Evolutionary conservation across 1,284 basidiomycete genomes (phyloP).

Genomic region (Heterobasidion irregulare): DNA sequence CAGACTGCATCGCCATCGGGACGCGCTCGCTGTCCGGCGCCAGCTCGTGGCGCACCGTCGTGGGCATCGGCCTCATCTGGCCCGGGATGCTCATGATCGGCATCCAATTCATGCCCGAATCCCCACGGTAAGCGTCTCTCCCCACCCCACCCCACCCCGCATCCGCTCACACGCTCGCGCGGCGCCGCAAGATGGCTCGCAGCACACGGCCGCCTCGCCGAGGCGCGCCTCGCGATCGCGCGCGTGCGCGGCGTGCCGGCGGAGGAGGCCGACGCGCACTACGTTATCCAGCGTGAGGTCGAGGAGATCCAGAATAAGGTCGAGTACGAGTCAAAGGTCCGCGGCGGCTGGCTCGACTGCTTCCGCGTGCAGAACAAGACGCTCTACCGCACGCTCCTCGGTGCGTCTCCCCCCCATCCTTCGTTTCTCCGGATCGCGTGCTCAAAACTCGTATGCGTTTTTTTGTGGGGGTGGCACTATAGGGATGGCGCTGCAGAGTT

Average conservation of each 20-base stretch:
- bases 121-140: conserved; percentile 26
- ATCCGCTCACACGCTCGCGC: background rate
- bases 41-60: conserved; percentile 60
- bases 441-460: too few relatives aligned
- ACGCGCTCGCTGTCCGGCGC: conserved; percentile 37
- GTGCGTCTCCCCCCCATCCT: conserved; percentile 17
- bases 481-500: conserved; percentile 60
- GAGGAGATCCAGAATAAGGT: conserved; percentile 42
- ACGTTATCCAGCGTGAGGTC: conserved; percentile 37
- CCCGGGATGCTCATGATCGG: conserved; percentile 57
- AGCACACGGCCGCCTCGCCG: conserved; percentile 36
- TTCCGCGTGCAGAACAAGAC: conserved; percentile 46
- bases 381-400: conserved; percentile 55
- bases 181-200: conserved; percentile 45
- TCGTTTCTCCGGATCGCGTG: background rate
- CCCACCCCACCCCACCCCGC: background rate
- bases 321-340: conserved; percentile 36
- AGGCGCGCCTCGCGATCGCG: conserved; percentile 46
- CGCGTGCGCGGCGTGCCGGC: conserved; percentile 44
- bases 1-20: conserved; percentile 54
- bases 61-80: conserved; percentile 68
- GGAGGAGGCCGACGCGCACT: conserved; percentile 31
- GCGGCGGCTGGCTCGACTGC: conserved; percentile 53
- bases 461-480: background rate
- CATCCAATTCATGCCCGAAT: conserved; percentile 73